Conservation (phyloP, 306 rosid species). For the Quercus bicolor region DNA sequence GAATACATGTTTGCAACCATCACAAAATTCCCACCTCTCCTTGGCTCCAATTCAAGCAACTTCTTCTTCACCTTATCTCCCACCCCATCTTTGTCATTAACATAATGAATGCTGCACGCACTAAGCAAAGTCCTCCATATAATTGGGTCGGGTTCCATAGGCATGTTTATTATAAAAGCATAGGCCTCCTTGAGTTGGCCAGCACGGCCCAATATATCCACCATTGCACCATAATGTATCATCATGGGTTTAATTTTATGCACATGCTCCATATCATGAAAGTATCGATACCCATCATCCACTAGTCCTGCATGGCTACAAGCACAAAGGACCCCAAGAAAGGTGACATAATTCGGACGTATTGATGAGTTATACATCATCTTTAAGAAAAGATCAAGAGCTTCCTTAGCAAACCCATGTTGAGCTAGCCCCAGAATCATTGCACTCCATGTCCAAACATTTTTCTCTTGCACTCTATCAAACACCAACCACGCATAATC, state of each 20-base stretch:
- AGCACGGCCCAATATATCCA: conserved; percentile 76
- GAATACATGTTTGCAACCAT: conserved; percentile 84
- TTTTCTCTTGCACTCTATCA: conserved; percentile 48
- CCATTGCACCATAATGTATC: conserved; percentile 83
- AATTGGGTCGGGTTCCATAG: conserved; percentile 58
- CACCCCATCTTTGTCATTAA: conserved; percentile 42
- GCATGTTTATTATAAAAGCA: conserved; percentile 56
- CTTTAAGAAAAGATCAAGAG: conserved; percentile 49
- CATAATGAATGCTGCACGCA: conserved; percentile 56
- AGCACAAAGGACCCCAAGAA: conserved; percentile 82
- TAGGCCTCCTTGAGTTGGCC: conserved; percentile 70
- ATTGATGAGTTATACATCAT: conserved; percentile 39
- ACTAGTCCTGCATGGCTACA: conserved; percentile 88
- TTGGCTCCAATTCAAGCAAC: conserved; percentile 74
- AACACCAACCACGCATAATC: conserved; percentile 55
- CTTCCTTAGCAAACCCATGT: conserved; percentile 77
- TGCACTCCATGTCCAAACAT: conserved; percentile 97
- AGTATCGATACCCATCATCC: conserved; percentile 55
- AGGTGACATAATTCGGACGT: conserved; percentile 70
- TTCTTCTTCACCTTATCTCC: conserved; percentile 56
- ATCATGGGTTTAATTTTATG: conserved; percentile 67
- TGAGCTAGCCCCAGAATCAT: conserved; percentile 88
- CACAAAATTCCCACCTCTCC: conserved; percentile 71
- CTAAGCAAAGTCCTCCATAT: conserved; percentile 83
- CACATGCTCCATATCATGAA: conserved; percentile 55